Conservation (phyloP, 495 filamentous ascomycete species). For the Staphylotrichum longicolle region DNA sequence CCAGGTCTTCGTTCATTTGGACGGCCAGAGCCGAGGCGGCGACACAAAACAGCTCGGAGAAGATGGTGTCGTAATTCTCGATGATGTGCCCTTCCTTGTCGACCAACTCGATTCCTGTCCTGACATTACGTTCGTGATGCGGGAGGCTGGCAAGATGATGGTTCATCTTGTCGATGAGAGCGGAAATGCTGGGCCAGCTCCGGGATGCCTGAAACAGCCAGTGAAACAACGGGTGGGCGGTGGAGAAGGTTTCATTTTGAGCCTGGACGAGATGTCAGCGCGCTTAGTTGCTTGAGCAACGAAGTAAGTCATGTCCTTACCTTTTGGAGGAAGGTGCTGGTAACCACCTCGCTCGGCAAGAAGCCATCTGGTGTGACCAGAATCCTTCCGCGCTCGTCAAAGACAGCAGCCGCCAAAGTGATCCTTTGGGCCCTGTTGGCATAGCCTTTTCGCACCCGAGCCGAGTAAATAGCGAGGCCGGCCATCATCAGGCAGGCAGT, state of each 20-base stretch:
- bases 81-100: slow-evolving; percentile 48
- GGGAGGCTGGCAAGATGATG: slow-evolving; percentile 51
- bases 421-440: slow-evolving; percentile 71
- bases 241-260: slow-evolving; percentile 72
- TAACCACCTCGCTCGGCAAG: slow-evolving; percentile 80
- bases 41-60: slow-evolving; percentile 85
- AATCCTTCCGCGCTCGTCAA: slow-evolving; percentile 70
- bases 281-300: no score
- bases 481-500: slow-evolving; percentile 56
- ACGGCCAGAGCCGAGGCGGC: slow-evolving; percentile 71
- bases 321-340: slow-evolving; percentile 69
- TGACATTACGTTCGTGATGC: slow-evolving; percentile 24
- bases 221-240: slow-evolving; percentile 75
- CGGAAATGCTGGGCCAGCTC: slow-evolving; percentile 67
- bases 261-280: slow-evolving; percentile 38
- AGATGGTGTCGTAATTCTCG: slow-evolving; percentile 68
- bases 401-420: slow-evolving; percentile 71
- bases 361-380: slow-evolving; percentile 77
- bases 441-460: slow-evolving; percentile 53
- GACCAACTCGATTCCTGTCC: slow-evolving; percentile 36
- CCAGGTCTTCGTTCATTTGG: slow-evolving; percentile 58
- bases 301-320: background rate
- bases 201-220: slow-evolving; percentile 81
- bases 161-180: slow-evolving; percentile 68
- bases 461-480: slow-evolving; percentile 52